Conservation (phyloP, 2,329 filamentous ascomycete species). For the Neonectria neomacrospora region DNA sequence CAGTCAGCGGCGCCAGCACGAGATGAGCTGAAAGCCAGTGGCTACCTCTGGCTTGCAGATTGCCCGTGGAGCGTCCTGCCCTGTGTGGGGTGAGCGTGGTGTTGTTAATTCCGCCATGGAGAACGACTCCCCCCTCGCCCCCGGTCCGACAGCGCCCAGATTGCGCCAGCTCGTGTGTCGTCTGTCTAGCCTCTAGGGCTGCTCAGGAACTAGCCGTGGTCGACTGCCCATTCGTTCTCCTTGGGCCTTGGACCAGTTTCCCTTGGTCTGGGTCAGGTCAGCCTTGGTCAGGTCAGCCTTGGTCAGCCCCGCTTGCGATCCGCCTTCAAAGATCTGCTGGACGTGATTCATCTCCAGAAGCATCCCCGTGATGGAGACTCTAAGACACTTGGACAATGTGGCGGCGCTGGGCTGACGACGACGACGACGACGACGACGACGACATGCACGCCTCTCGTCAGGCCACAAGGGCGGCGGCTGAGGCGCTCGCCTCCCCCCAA, state of each 20-base stretch:
- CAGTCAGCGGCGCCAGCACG: conserved; percentile 26
- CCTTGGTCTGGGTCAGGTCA: conserved; percentile 19
- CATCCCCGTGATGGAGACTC: neutral
- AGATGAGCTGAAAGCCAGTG: conserved; percentile 34
- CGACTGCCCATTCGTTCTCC: neutral
- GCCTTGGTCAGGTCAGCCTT: conserved; percentile 23
- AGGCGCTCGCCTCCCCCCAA: conserved; percentile 10
- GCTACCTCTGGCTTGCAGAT: neutral
- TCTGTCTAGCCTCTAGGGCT: neutral
- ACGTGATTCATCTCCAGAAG: conserved; percentile 2
- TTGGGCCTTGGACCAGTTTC: neutral
- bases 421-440: neutral
- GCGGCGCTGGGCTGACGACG: neutral
- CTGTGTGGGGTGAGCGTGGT: conserved; percentile 16
- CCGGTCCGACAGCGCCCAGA: neutral
- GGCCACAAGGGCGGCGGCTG: conserved; percentile 10
- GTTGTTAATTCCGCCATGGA: conserved; percentile 27
- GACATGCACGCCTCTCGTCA: neutral
- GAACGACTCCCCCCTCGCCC: neutral
- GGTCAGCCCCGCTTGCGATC: conserved; percentile 20
- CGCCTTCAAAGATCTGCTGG: conserved; percentile 7
- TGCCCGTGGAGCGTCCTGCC: conserved; percentile 1
- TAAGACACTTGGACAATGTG: neutral
- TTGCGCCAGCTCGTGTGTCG: neutral
- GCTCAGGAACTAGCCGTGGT: neutral